These are phyloP conservation scores for Backusella mclennaniae DNA, from an alignment of 192 early-diverging fungal species.

Conservation along the genomic window DNA sequence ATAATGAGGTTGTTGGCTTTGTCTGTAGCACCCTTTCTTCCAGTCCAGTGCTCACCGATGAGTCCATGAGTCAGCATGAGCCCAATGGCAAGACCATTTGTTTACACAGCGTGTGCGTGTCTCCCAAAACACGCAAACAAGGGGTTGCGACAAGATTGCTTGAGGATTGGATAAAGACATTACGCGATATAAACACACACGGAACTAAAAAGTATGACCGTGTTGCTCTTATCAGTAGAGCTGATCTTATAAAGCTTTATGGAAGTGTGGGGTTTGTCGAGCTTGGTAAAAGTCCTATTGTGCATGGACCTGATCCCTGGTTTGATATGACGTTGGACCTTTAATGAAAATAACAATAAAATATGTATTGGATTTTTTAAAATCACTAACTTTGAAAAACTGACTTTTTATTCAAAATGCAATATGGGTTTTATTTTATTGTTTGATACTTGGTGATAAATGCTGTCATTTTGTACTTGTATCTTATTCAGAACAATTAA, in stretches of 20 bases:
- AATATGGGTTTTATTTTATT: too few relatives aligned
- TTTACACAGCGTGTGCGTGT: constrained; percentile 68
- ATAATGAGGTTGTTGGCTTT: constrained; percentile 50
- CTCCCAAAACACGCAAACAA: constrained; percentile 41
- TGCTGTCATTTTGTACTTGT: background rate
- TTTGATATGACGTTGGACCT: constrained; percentile 35
- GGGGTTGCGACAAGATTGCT: constrained; percentile 59
- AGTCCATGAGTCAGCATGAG: constrained; percentile 64
- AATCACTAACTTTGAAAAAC: too few relatives aligned
- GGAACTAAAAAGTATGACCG: constrained; percentile 37
- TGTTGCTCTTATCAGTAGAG: constrained; percentile 56
- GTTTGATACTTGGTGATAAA: background rate
- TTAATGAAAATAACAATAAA: background rate
- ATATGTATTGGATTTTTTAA: background rate
- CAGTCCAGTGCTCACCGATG: constrained; percentile 51
- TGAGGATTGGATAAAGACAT: constrained; percentile 40
- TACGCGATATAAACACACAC: constrained; percentile 20
- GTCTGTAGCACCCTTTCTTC: constrained; percentile 55
- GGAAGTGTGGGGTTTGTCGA: constrained; percentile 57
- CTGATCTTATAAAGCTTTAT: constrained; percentile 57
- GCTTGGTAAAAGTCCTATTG: constrained; percentile 55
- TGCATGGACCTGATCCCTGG: constrained; percentile 61
- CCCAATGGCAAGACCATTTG: constrained; percentile 59
- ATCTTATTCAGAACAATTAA: too few relatives aligned
- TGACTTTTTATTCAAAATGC: too few relatives aligned